Percentiles rank a stretch among this genome's conserved stretches.
phyloP scores from a whole-genome alignment of 108 stramenopile species.

The Tribonema minus region DNA sequence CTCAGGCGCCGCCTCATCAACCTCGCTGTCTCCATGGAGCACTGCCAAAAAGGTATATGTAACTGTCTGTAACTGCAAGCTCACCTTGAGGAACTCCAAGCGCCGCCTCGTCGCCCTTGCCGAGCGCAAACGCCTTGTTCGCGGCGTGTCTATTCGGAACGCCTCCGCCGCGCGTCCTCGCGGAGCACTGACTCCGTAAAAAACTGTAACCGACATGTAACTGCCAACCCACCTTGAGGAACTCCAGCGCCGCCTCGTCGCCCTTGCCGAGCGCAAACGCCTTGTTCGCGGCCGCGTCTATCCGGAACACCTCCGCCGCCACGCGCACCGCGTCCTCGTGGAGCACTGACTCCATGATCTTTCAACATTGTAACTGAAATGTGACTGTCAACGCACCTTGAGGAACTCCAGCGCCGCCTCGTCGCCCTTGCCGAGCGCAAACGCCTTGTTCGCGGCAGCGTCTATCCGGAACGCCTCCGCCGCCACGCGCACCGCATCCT shows the following conservation, averaged over 20 bases:
- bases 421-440: constrained; percentile 38
- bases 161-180: constrained; percentile 35
- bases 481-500: constrained; percentile 19
- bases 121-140: constrained; percentile 41
- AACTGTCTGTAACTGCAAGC: neutral
- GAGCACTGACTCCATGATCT: no score
- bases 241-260: constrained; percentile 1
- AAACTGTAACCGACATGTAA: no score
- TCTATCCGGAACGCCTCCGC: constrained; percentile 40
- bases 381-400: neutral
- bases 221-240: constrained; percentile 16
- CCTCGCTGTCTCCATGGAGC: no score
- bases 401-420: constrained; percentile 1
- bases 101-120: constrained; percentile 21
- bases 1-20: no score
- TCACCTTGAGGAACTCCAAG: constrained; percentile 9
- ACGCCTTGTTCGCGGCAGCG: constrained; percentile 34
- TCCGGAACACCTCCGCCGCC: constrained; percentile 33
- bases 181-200: constrained; percentile 33
- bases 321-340: constrained; percentile 28
- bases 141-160: constrained; percentile 31
- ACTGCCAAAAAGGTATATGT: no score
- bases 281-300: constrained; percentile 34
- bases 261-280: constrained; percentile 39
- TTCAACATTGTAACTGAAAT: no score